phyloP scores from a whole-genome alignment of 2,329 filamentous ascomycete genomes.

The Dothideomycetes sp. region DNA sequence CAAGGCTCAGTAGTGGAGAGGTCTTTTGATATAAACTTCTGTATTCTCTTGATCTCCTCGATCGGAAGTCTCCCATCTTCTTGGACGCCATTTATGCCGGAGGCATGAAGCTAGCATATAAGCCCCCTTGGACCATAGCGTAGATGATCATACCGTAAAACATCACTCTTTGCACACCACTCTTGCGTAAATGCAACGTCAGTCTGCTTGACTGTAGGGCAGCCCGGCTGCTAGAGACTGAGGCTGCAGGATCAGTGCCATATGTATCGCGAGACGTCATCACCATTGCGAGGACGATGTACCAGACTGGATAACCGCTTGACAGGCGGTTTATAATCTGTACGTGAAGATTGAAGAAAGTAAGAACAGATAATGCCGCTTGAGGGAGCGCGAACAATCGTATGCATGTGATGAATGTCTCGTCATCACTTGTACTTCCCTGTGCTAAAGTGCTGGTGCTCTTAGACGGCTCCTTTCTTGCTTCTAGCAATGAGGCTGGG shows the following conservation, averaged over 20 bases:
- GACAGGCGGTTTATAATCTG: slow-evolving; percentile 87
- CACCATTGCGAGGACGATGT: slow-evolving; percentile 60
- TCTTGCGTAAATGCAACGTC: background rate
- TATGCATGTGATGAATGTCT: background rate
- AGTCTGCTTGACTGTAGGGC: slow-evolving; percentile 3
- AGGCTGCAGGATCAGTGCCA: slow-evolving; percentile 7
- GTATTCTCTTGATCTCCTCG: too few relatives aligned
- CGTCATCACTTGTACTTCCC: background rate
- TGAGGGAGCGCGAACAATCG: slow-evolving; percentile 58
- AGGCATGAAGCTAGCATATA: slow-evolving; percentile 86
- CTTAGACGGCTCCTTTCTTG: too few relatives aligned
- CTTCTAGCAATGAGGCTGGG: too few relatives aligned
- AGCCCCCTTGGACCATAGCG: slow-evolving; percentile 64
- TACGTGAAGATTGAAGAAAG: slow-evolving; percentile 75
- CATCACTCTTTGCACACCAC: slow-evolving; percentile 20
- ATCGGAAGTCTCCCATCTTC: too few relatives aligned
- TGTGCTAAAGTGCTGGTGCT: too few relatives aligned
- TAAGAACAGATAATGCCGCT: slow-evolving; percentile 56
- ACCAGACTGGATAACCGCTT: slow-evolving; percentile 83
- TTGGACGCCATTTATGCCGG: slow-evolving; percentile 72
- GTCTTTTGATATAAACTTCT: background rate
- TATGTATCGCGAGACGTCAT: slow-evolving; percentile 13
- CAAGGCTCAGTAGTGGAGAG: slow-evolving; percentile 1
- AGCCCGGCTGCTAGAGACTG: background rate
- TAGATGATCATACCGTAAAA: slow-evolving; percentile 71